These are phyloP conservation scores for Penicillium pulvis DNA, from an alignment of 495 filamentous ascomycete species.

Conservation along the genomic window DNA sequence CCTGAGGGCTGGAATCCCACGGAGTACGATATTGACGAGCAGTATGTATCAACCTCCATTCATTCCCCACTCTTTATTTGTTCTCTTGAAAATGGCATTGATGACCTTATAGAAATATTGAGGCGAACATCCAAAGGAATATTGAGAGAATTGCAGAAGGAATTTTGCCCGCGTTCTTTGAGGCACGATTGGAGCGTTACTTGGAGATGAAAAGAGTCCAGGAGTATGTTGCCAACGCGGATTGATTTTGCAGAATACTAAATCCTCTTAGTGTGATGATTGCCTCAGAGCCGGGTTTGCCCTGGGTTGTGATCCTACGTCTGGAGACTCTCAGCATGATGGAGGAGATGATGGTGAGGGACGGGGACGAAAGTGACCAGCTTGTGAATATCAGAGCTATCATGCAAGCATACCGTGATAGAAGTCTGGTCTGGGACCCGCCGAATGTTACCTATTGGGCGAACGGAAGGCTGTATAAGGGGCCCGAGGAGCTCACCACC, in stretches of 20 bases:
- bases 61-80: background rate
- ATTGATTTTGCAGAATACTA: background rate
- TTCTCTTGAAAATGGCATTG: background rate
- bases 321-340: conserved; percentile 4
- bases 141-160: conserved; percentile 9
- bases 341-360: background rate
- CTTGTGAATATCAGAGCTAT: conserved; percentile 11
- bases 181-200: background rate
- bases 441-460: conserved; percentile 12
- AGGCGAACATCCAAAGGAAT: conserved; percentile 11
- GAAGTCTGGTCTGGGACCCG: background rate
- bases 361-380: conserved; percentile 4
- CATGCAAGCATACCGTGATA: background rate
- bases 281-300: conserved; percentile 2
- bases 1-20: conserved; percentile 5
- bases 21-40: conserved; percentile 6
- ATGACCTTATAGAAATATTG: conserved; percentile 2
- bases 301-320: background rate
- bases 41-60: background rate
- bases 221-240: background rate
- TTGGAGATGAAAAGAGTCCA: background rate
- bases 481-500: background rate
- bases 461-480: background rate
- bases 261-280: background rate
- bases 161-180: conserved; percentile 10